Evolutionary conservation across 2,329 filamentous ascomycete species (phyloP), one percentile per base, ranked within the genome.

Genomic region (Botrytis sinoallii): DNA sequence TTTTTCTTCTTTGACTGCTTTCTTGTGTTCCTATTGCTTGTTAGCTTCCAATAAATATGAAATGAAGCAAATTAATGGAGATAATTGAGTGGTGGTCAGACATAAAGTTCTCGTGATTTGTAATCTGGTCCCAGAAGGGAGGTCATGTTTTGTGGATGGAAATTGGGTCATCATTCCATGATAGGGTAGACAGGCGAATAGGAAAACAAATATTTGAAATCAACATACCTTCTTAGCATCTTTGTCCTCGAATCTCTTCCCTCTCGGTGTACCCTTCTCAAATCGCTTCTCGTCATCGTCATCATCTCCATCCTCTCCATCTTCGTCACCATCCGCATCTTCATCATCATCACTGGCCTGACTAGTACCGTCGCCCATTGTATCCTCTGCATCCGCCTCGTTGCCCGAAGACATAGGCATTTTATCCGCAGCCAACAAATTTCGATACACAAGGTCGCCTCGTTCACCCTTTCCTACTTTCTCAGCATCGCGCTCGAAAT

Each of bases 1-100:
- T 85, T 97, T 98, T 80, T 95, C 95, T 80, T 98, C 95, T 84
- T 98, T 99, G 78, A 98, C 92, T 1, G 92, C 91, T 81, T 90
- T 89, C 83, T 99, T 99, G 82, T 98, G 96, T 77, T 89, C 90
- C 77, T 80, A 40, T 59, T 71, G 20, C 65, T 44, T 16, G 18
- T 69, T 69, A 69, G 66, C 14, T 2, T 42, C n/a, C 4, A 3
- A 22, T 42, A 25, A 4, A n/a, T 59, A 32, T 52, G 20, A 32
- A 2, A 48, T 20, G 29, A 40, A 22, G 29, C 35, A 32, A 46
- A 20, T 40, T 16, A 35, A 29, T 67, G 14, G 44, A 42, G 29
- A 48, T 32, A 42, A 14, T 48, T 46, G 59, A 67, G 18, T 55
- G 25, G 42, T 69, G 48, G 66, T 69, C 66, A 69, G 66, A 69